These are phyloP conservation scores for Ganoderma resinaceum DNA, from an alignment of 1,284 basidiomycete species.

Conservation along the genomic window DNA sequence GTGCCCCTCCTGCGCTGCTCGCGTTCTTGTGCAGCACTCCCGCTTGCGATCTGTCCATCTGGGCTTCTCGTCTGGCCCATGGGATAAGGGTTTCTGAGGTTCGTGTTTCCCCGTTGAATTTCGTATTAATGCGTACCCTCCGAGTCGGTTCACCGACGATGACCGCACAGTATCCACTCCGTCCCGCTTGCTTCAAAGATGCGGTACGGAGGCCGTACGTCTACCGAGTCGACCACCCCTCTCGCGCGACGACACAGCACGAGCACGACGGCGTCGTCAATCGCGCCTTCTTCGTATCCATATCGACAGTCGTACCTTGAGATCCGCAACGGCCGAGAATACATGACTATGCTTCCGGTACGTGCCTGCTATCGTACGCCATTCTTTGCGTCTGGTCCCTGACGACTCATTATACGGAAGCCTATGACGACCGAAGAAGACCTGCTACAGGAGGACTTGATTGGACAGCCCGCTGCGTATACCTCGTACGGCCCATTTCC, in stretches of 20 bases:
- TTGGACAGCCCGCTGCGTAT: slow-evolving; percentile 22
- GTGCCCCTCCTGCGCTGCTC: slow-evolving; percentile 6
- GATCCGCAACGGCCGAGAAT: slow-evolving; percentile 33
- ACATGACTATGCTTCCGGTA: slow-evolving; percentile 40
- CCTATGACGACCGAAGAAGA: slow-evolving; percentile 42
- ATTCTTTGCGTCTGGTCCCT: neutral
- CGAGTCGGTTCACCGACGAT: neutral
- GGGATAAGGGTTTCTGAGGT: slow-evolving; percentile 7
- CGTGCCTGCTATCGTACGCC: slow-evolving; percentile 1
- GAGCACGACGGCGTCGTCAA: slow-evolving; percentile 4
- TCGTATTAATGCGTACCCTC: neutral
- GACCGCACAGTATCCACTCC: neutral
- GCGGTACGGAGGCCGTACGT: slow-evolving; percentile 5
- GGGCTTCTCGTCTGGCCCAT: slow-evolving; percentile 12
- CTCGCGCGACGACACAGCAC: slow-evolving; percentile 24
- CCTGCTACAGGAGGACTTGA: slow-evolving; percentile 37
- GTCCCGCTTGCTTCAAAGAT: neutral
- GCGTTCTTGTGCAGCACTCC: neutral
- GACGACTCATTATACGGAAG: slow-evolving; percentile 20
- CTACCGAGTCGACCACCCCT: slow-evolving; percentile 3
- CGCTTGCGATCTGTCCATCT: slow-evolving; percentile 10
- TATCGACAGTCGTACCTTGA: slow-evolving; percentile 34
- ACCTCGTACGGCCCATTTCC: slow-evolving; percentile 13
- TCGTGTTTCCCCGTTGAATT: neutral
- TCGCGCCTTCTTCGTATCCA: slow-evolving; percentile 26